Evolutionary conservation across 2,329 filamentous ascomycete species (phyloP), one percentile per base, ranked within the genome.

Genomic region (Pyricularia grisea): DNA sequence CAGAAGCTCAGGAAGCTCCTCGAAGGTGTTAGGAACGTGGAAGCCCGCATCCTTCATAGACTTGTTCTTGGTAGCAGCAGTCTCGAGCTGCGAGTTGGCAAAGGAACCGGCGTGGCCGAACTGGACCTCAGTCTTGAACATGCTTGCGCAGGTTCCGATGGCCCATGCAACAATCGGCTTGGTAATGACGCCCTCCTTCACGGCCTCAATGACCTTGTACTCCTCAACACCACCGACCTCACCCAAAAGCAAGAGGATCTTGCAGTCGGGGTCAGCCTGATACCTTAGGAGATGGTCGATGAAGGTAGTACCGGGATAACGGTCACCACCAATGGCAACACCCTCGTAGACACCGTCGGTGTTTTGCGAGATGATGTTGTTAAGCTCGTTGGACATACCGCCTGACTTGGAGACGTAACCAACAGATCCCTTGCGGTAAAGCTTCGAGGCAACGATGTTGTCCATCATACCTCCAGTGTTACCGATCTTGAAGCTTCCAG

Each of bases 391-490:
- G 82, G 95, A 98, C 95, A 99, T 99, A 84, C 95, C 95, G 79
- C 95, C 95, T 70, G 95, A 99, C 88, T 99, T 99, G 87, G 94
- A 98, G 82, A 99, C 95, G 83, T 99, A 99, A 76, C 93, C 95
- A 74, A 99, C 94, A 75, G 95, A 98, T 76, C 95, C 95, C 85
- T 95, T 95, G 83, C 95, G 94, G 90, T 99, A 99, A 71, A 99
- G 92, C 90, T 99, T 99, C 81, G 95, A 98, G 75, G 95, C 93
- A 73, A 99, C 95, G 77, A 99, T 99, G 89, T 99, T 99, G 88
- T 99, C 95, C 95, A 99, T 99, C 95, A 99, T 99, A 83, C 95
- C 95, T 88, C 95, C 95, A 77, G 95, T 99, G 88, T 99, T 99
- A 81, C 95, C 95, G 74, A 99, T 99, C 89, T 98, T 99, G 92